These are phyloP conservation scores for Colletotrichum cuscutae DNA, from an alignment of 2,329 filamentous ascomycete genomes.

Conservation along the genomic window DNA sequence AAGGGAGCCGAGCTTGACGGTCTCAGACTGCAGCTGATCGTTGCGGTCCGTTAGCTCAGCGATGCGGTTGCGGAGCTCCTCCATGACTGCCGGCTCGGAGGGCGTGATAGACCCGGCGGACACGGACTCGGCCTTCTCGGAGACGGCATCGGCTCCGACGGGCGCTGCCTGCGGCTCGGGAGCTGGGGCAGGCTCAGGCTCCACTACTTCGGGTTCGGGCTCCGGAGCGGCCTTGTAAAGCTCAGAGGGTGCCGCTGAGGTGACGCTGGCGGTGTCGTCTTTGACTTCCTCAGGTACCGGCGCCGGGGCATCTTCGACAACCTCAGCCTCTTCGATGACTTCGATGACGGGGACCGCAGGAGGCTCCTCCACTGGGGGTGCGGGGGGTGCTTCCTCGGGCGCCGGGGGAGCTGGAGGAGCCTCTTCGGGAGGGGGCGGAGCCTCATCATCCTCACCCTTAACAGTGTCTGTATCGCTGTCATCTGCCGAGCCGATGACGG, in stretches of 20 bases:
- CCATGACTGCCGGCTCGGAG: slow-evolving; percentile 16
- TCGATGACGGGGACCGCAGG: neutral
- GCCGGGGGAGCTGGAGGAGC: slow-evolving; percentile 4
- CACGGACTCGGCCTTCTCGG: slow-evolving; percentile 14
- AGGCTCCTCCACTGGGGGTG: no score
- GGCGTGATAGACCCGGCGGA: neutral
- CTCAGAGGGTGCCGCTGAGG: neutral
- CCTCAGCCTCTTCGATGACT: neutral
- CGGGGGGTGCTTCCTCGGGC: neutral
- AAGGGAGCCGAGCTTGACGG: slow-evolving; percentile 23
- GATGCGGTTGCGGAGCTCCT: slow-evolving; percentile 32
- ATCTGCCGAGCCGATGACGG: neutral
- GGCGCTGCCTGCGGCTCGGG: neutral
- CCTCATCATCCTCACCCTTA: slow-evolving; percentile 25
- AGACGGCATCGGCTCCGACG: neutral
- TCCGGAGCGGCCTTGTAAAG: neutral
- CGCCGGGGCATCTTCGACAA: neutral
- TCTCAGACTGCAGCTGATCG: slow-evolving; percentile 30
- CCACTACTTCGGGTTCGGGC: neutral
- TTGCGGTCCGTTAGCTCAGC: slow-evolving; percentile 34
- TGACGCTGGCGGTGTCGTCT: slow-evolving; percentile 11
- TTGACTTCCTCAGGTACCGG: neutral
- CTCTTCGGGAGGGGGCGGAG: neutral
- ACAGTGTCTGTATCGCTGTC: slow-evolving; percentile 28
- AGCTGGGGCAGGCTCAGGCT: neutral